A percentile compares a stretch with the other conserved stretches of the same genome.
Evolutionary conservation across 345 rosid species (phyloP).

Genomic region (Kernera saxatilis): DNA sequence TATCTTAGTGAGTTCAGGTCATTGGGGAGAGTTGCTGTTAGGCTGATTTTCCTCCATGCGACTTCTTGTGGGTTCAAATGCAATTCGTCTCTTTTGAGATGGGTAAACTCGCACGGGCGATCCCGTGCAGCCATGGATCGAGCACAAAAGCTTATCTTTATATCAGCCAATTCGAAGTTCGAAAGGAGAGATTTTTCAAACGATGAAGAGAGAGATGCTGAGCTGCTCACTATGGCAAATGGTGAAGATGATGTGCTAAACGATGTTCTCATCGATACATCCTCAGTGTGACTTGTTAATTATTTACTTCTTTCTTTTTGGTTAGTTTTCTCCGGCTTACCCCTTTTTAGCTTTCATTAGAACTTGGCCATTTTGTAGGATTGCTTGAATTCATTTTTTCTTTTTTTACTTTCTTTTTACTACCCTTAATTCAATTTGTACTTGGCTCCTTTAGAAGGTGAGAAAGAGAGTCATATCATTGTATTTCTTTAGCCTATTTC

Average conservation of each 20-base stretch:
- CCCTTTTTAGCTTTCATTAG: background rate
- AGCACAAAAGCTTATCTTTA: slow-evolving; percentile 78
- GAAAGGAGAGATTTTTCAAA: slow-evolving; percentile 71
- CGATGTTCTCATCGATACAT: slow-evolving; percentile 84
- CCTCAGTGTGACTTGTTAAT: slow-evolving; percentile 62
- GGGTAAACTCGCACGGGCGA: slow-evolving; percentile 64
- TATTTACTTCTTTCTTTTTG: background rate
- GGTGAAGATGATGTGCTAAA: slow-evolving; percentile 81
- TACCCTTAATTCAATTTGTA: slow-evolving; percentile 24
- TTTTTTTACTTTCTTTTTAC: background rate
- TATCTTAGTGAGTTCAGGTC: slow-evolving; percentile 90
- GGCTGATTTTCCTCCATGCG: slow-evolving; percentile 92
- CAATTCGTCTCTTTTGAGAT: slow-evolving; percentile 73
- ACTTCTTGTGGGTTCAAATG: slow-evolving; percentile 91
- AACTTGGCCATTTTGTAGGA: slow-evolving; percentile 27
- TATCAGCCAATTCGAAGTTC: slow-evolving; percentile 86
- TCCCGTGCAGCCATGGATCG: slow-evolving; percentile 61
- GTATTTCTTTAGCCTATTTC: slow-evolving; percentile 25
- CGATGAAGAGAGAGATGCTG: slow-evolving; percentile 86
- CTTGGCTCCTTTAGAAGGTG: slow-evolving; percentile 22
- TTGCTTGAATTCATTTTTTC: slow-evolving; percentile 25
- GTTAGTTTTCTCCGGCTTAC: background rate
- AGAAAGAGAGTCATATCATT: slow-evolving; percentile 25
- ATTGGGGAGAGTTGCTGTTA: slow-evolving; percentile 91
- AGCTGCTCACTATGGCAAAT: slow-evolving; percentile 63